These are phyloP conservation scores for Rhizopogon vinicolor DNA, from an alignment of 768 basidiomycete genomes.

Conservation along the genomic window DNA sequence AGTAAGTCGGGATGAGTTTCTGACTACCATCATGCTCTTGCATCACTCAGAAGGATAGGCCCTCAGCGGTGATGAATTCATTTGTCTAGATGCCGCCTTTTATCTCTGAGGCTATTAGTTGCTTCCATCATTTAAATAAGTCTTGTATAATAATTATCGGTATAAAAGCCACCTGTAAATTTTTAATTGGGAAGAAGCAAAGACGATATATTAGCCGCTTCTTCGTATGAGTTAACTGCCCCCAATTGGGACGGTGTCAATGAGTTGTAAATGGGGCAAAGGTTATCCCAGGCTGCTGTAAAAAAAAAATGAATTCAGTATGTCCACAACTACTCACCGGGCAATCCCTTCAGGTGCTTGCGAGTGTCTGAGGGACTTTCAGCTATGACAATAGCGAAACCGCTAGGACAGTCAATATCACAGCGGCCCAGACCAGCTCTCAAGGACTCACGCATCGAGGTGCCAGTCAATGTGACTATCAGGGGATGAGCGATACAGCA, in stretches of 20 bases:
- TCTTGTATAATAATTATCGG: too few relatives aligned
- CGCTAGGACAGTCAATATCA: conserved; percentile 8
- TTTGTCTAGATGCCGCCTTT: too few relatives aligned
- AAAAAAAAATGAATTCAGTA: background rate
- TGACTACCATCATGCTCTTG: too few relatives aligned
- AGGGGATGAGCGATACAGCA: background rate
- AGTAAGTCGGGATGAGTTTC: too few relatives aligned
- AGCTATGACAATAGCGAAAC: conserved; percentile 22
- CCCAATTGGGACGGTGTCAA: conserved; percentile 16
- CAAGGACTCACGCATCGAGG: conserved; percentile 14
- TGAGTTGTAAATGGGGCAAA: conserved; percentile 20
- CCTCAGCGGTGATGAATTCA: too few relatives aligned
- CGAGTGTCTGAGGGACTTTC: conserved; percentile 16
- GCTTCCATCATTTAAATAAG: too few relatives aligned
- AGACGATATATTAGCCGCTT: conserved; percentile 16
- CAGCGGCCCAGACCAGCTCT: too few relatives aligned
- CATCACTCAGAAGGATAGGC: too few relatives aligned
- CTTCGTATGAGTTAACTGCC: conserved; percentile 8
- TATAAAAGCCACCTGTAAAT: background rate
- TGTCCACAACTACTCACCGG: conserved; percentile 7
- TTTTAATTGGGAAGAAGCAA: conserved; percentile 11
- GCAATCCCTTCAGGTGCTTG: conserved; percentile 9
- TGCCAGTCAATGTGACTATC: conserved; percentile 27
- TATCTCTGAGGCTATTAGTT: too few relatives aligned
- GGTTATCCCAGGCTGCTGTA: conserved; percentile 17